Evolutionary conservation across 1,284 basidiomycete species (phyloP).

Genomic region (Microbotryomycetes sp.): DNA sequence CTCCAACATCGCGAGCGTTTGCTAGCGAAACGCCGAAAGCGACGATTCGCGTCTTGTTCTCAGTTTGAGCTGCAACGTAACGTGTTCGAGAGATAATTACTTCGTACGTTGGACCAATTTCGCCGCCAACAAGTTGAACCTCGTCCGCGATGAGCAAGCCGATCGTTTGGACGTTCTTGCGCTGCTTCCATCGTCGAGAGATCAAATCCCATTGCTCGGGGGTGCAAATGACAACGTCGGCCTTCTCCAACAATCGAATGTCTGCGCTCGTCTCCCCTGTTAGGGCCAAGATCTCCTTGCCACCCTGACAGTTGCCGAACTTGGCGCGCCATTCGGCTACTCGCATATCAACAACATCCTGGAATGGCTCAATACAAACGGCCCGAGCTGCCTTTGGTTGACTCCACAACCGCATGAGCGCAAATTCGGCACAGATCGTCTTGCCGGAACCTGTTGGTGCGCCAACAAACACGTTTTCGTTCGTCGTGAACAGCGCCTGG

Average conservation of each 20-base stretch:
- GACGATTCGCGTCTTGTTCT: conserved; percentile 82
- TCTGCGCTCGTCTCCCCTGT: conserved; percentile 95
- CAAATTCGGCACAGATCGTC: conserved; percentile 95
- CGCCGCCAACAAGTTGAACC: conserved; percentile 79
- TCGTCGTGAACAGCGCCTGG: conserved; percentile 91
- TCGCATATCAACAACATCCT: conserved; percentile 89
- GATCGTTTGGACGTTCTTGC: conserved; percentile 92
- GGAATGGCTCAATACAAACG: conserved; percentile 92
- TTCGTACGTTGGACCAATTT: conserved; percentile 92
- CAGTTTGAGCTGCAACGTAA: conserved; percentile 92
- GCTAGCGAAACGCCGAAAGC: conserved; percentile 90
- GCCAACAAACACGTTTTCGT: conserved; percentile 93
- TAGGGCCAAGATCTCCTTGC: conserved; percentile 85
- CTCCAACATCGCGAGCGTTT: conserved; percentile 92
- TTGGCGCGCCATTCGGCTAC: conserved; percentile 83
- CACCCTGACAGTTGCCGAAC: conserved; percentile 72
- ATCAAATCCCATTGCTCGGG: conserved; percentile 92
- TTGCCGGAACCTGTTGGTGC: conserved; percentile 96
- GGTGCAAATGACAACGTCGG: conserved; percentile 85
- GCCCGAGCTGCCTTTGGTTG: conserved; percentile 75
- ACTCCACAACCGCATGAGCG: conserved; percentile 84
- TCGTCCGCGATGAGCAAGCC: conserved; percentile 92
- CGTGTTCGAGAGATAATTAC: conserved; percentile 89
- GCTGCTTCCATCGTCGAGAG: conserved; percentile 91
- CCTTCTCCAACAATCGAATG: conserved; percentile 81